Evolutionary conservation across 2,329 filamentous ascomycete genomes (phyloP).

Genomic region (Claviceps sp.): DNA sequence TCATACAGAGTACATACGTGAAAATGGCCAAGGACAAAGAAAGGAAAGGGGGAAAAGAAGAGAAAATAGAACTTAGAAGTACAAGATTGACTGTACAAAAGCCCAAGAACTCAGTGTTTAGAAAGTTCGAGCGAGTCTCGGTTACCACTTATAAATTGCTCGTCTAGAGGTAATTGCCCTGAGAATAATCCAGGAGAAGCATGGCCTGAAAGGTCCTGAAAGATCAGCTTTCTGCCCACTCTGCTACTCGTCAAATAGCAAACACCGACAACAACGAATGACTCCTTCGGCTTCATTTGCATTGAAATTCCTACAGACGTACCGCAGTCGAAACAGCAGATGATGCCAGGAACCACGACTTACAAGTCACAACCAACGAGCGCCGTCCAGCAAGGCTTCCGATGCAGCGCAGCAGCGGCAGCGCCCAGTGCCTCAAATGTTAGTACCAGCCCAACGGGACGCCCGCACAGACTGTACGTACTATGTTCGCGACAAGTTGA

Average conservation of each 20-base stretch:
- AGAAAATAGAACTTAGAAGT: constrained; percentile 16
- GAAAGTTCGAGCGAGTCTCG: constrained; percentile 23
- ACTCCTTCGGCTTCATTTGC: neutral
- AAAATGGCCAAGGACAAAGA: neutral
- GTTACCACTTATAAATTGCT: constrained; percentile 30
- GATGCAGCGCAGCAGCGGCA: neutral
- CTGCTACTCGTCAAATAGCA: neutral
- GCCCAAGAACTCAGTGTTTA: constrained; percentile 7
- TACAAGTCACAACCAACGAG: neutral
- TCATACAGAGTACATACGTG: too few species aligned
- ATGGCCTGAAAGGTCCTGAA: constrained; percentile 4
- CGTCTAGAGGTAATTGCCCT: constrained; percentile 15
- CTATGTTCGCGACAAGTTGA: neutral
- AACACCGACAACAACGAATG: too few species aligned
- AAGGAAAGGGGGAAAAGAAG: neutral
- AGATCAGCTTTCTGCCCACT: neutral
- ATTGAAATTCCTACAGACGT: neutral
- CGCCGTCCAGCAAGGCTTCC: neutral
- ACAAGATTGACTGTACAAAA: too few species aligned
- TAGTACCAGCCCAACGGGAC: neutral
- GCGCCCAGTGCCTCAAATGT: neutral
- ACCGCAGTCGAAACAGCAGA: neutral
- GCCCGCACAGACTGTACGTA: neutral
- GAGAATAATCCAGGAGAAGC: constrained; percentile 13
- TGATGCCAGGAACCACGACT: neutral